Evolutionary conservation across 176 grass and related monocot genomes (phyloP), one percentile per base, ranked within the genome.

Genomic region (Oryza longistaminata): DNA sequence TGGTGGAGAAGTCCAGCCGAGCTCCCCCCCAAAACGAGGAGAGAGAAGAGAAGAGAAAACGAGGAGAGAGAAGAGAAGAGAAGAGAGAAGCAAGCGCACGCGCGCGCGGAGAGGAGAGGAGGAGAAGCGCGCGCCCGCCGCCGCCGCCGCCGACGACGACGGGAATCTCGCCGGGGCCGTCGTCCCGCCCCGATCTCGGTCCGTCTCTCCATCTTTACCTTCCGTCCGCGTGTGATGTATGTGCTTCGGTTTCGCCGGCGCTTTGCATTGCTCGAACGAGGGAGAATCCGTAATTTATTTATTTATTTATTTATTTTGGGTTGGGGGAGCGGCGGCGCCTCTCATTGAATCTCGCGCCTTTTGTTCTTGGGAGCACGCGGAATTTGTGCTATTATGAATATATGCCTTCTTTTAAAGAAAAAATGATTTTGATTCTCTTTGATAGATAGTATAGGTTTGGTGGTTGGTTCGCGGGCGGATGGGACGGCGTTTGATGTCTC

Each of bases 161-260:
- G 70, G 70, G 55, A 64, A 62, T 70, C 76, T 48, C 73, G 78
- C 55, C 55, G 83, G 29, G 29, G 29, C 55, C 69, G 33, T 53
- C 69, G 33, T 43, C 22, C 19, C 52, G 19, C 82, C 82, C 79
- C 35, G 83, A 86, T 86, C 83, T 58, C 67, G 78, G 67, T 75
- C n/a, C 37, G 85, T 76, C 19, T 62, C 62, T 33, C 44, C 29
- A 31, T 31, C 29, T 31, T 31, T 31, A 31, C 29, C 29, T 31
- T 31, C 29, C 29, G 29, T 31, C 29, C 29, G 0, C 29, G 29
- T 31, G 29, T 31, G 29, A 31, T 31, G 29, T 31, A 31, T 31
- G 29, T 31, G 29, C 29, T 1, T 50, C 11, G 6, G 5, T 39
- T 5, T 53, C 35, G 37, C 19, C 16, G 15, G 33, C 27, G 26